Percentiles rank a stretch among this genome's conserved stretches.
phyloP scores from a whole-genome alignment of 176 grass and related monocot species.

The Olyra latifolia region DNA sequence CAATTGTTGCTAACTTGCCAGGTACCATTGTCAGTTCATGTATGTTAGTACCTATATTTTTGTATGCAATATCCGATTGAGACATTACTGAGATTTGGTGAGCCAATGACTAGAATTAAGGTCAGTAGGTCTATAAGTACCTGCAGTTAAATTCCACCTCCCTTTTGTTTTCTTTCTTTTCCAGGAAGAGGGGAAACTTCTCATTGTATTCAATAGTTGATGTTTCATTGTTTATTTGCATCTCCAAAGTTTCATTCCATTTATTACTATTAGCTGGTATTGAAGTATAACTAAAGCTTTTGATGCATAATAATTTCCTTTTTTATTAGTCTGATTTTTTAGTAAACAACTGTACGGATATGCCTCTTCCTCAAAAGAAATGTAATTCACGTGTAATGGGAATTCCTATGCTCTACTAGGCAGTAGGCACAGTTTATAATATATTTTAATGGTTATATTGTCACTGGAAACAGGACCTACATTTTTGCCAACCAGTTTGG shows the following conservation, averaged over 20 bases:
- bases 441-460: background rate
- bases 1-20: conserved; percentile 20
- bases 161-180: background rate
- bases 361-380: background rate
- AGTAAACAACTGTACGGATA: background rate
- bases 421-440: background rate
- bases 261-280: background rate
- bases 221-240: conserved; percentile 4
- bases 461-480: background rate
- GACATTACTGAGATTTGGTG: background rate
- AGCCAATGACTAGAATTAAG: background rate
- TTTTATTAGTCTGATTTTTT: background rate
- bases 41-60: conserved; percentile 14
- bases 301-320: background rate
- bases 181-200: background rate
- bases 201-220: conserved; percentile 1
- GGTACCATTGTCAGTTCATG: conserved; percentile 15
- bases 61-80: conserved; percentile 21
- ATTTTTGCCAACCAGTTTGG: background rate
- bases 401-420: background rate
- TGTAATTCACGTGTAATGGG: background rate
- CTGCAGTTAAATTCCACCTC: background rate
- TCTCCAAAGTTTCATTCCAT: background rate
- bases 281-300: background rate
- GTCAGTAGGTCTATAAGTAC: background rate